Percentiles rank a stretch among this genome's conserved stretches.
phyloP scores from a whole-genome alignment of 129 eudicot species.

The Flaveria sonorensis region DNA sequence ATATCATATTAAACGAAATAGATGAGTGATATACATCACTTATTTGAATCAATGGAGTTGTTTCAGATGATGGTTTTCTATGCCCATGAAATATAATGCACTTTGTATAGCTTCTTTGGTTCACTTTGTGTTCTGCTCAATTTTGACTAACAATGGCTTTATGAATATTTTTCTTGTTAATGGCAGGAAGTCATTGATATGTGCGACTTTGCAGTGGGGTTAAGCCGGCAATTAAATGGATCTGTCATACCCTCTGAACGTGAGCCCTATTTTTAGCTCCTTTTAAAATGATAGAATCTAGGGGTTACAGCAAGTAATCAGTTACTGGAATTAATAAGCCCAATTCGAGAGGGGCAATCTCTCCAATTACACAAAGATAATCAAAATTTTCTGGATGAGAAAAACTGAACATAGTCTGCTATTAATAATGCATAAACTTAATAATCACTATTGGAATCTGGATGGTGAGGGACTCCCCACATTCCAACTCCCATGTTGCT shows the following conservation, averaged over 20 bases:
- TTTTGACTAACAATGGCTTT: neutral
- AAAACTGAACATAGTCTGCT: too few species aligned
- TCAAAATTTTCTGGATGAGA: too few species aligned
- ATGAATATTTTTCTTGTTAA: neutral
- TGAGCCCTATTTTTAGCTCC: constrained; percentile 38
- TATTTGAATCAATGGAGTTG: constrained; percentile 5
- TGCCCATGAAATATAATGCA: constrained; percentile 6
- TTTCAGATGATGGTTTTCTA: neutral
- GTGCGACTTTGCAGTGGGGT: constrained; percentile 99
- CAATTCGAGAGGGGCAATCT: too few species aligned
- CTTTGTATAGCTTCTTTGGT: constrained; percentile 12
- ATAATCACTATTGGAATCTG: too few species aligned
- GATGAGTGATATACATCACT: neutral
- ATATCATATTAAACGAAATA: neutral
- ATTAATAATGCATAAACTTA: too few species aligned
- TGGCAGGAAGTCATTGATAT: constrained; percentile 96
- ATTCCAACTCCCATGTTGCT: too few species aligned
- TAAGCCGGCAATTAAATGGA: constrained; percentile 94
- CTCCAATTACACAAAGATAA: too few species aligned
- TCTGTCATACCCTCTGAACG: constrained; percentile 95
- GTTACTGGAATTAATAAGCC: too few species aligned
- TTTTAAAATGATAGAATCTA: too few species aligned
- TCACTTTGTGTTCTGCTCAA: constrained; percentile 4
- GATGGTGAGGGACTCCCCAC: too few species aligned
- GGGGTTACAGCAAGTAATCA: too few species aligned